Conservation (phyloP, 331 rosid genomes). For the Malus hybrid region DNA sequence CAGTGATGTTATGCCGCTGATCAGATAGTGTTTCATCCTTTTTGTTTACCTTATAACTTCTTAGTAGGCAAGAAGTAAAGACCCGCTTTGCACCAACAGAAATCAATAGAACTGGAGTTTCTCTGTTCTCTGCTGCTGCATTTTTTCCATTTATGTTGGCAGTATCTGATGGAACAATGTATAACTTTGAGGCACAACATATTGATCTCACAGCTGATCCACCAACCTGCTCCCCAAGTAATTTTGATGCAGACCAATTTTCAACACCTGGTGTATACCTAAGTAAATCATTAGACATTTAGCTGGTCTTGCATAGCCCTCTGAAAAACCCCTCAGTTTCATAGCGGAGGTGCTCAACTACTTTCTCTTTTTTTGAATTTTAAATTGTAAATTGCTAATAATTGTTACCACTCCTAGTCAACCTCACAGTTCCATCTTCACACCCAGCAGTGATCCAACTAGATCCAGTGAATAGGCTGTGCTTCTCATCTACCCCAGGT, state of each 20-base stretch:
- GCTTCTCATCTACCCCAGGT: slow-evolving; percentile 27
- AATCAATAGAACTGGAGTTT: slow-evolving; percentile 56
- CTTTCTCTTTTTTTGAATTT: background rate
- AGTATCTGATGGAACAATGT: slow-evolving; percentile 35
- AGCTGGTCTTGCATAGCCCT: background rate
- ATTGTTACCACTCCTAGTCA: slow-evolving; percentile 58
- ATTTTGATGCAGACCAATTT: slow-evolving; percentile 75
- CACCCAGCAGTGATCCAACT: slow-evolving; percentile 89
- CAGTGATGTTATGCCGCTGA: slow-evolving; percentile 23
- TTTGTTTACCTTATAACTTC: slow-evolving; percentile 31
- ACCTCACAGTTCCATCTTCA: slow-evolving; percentile 95
- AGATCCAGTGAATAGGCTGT: slow-evolving; percentile 28
- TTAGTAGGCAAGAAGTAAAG: slow-evolving; percentile 80
- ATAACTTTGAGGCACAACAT: slow-evolving; percentile 63
- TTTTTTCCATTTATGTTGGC: slow-evolving; percentile 7
- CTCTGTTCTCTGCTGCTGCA: slow-evolving; percentile 29
- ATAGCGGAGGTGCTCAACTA: background rate
- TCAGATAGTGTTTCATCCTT: slow-evolving; percentile 12
- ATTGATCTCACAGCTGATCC: slow-evolving; percentile 95
- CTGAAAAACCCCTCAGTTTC: background rate
- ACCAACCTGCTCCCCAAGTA: slow-evolving; percentile 96
- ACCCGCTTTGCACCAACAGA: slow-evolving; percentile 98
- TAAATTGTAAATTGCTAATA: slow-evolving; percentile 5
- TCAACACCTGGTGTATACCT: slow-evolving; percentile 67
- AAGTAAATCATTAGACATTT: slow-evolving; percentile 16